Base-by-base conservation (phyloP, 139 green algal genomes). In the Dunaliella primolecta region DNA sequence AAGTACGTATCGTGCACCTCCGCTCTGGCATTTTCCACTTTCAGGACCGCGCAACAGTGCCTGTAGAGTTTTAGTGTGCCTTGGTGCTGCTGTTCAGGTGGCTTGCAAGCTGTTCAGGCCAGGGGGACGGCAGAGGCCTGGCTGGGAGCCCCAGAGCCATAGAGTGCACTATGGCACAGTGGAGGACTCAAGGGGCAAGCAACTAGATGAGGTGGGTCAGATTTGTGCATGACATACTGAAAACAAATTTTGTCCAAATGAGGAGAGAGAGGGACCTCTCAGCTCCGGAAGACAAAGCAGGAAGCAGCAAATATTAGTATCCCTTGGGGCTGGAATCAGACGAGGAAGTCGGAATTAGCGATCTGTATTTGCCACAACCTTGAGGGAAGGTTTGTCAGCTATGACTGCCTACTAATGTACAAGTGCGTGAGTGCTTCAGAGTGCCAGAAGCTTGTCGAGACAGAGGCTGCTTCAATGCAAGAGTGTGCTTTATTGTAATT, bases 151-250 rank as follows among this genome's bases (percentile, higher is more conserved):
- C 1, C 75, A 91, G 31, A 93, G 81, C 32, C 96, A 98, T 82
- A 81, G 91, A 0, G 90, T 99, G n/a, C 94, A 96, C 81, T 96
- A 98, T 81, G 96, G 96, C 29, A 88, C 80, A 23, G 89, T 90
- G 0, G 87, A 96, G 72, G 93, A 98, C 81, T 78, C 21, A 3
- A 64, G 86, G 0, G 91, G 88, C 23, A 2, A 0, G 1, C 3
- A 90, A 2, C 75, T 96, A 20, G 92, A 95, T 84, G 94, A 97
- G 91, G 92, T 93, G 64, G 0, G 77, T 75, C 2, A 15, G 80
- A 15, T 72, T 55, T 24, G 11, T 46, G 75, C n/a, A 25, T 15
- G 21, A 3, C 75, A 29, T 55, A 2, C 30, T 15, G 3, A 2
- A 37, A n/a, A 30, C 75, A 37, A 29, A 25, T 3, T 38, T 80